Conservation (phyloP, 805 yeast genomes). For the Barnettozyma pratensis region DNA sequence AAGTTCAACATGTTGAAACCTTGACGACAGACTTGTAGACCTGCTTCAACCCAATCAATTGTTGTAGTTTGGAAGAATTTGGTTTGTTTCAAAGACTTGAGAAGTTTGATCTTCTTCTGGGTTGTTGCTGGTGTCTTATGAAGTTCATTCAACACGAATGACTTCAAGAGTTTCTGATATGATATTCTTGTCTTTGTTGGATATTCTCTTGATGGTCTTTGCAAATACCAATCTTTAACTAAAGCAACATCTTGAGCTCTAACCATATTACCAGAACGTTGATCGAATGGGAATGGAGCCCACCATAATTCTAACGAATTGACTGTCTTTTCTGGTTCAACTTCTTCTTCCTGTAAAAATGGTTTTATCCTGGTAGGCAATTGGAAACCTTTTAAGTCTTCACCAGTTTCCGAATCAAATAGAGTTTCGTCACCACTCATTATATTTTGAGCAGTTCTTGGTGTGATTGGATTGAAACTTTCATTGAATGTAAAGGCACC, state of each 20-base stretch:
- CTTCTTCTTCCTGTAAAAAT: conserved; percentile 39
- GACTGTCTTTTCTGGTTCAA: conserved; percentile 42
- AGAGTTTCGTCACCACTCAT: conserved; percentile 19
- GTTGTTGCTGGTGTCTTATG: conserved; percentile 41
- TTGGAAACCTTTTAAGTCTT: conserved; percentile 34
- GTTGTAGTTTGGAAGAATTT: conserved; percentile 88
- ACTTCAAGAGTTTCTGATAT: conserved; percentile 82
- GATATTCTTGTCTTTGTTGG: conserved; percentile 82
- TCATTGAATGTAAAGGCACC: conserved; percentile 56
- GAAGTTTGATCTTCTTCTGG: conserved; percentile 49
- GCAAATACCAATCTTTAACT: conserved; percentile 75
- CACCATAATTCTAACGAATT: conserved; percentile 64
- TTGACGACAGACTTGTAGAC: conserved; percentile 86
- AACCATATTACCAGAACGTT: conserved; percentile 62
- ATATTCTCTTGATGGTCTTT: conserved; percentile 52
- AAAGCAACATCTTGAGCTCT: conserved; percentile 90
- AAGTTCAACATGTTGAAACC: conserved; percentile 92
- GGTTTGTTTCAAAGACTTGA: conserved; percentile 66
- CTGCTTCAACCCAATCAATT: conserved; percentile 98
- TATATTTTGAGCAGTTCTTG: conserved; percentile 24
- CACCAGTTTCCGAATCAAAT: conserved; percentile 26
- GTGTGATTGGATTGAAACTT: conserved; percentile 50
- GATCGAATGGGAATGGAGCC: conserved; percentile 84
- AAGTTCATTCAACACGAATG: conserved; percentile 65
- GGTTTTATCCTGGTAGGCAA: conserved; percentile 45